A percentile compares a stretch with the other conserved stretches of the same genome.
phyloP scores from a whole-genome alignment of 768 basidiomycete genomes.

The Hygrocybe coccinea region DNA sequence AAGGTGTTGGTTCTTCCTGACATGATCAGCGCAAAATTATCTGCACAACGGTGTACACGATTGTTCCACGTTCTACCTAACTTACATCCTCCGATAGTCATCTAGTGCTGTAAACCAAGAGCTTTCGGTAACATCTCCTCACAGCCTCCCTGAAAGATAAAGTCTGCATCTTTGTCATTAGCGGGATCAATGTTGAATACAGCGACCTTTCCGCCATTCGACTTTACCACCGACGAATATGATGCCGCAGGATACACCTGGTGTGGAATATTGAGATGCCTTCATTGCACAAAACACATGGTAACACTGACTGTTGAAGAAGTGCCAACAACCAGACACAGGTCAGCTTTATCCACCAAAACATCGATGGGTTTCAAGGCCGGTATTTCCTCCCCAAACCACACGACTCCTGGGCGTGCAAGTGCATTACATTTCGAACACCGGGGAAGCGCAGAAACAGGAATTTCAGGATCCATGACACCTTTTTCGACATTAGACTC shows the following conservation, averaged over 20 bases:
- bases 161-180: constrained; percentile 43
- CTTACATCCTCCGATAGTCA: not conserved
- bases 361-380: constrained; percentile 38
- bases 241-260: constrained; percentile 44
- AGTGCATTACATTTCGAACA: constrained; percentile 42
- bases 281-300: not conserved
- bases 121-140: constrained; percentile 42
- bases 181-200: constrained; percentile 36
- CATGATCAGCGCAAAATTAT: too few species aligned
- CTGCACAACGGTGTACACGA: too few species aligned
- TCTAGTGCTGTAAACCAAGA: constrained; percentile 24
- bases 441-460: constrained; percentile 37
- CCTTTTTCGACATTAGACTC: constrained; percentile 35
- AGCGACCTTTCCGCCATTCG: constrained; percentile 37
- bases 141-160: constrained; percentile 47
- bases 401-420: constrained; percentile 51
- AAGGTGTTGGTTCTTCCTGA: too few species aligned
- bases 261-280: not conserved
- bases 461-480: constrained; percentile 36
- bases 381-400: constrained; percentile 49
- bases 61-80: not conserved
- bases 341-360: constrained; percentile 42
- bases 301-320: constrained; percentile 41
- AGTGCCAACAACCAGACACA: constrained; percentile 53
- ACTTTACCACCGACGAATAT: constrained; percentile 31